Evolutionary conservation across 2,329 filamentous ascomycete genomes (phyloP).

Genomic region (Nothophaeocryptopus gaeumannii): DNA sequence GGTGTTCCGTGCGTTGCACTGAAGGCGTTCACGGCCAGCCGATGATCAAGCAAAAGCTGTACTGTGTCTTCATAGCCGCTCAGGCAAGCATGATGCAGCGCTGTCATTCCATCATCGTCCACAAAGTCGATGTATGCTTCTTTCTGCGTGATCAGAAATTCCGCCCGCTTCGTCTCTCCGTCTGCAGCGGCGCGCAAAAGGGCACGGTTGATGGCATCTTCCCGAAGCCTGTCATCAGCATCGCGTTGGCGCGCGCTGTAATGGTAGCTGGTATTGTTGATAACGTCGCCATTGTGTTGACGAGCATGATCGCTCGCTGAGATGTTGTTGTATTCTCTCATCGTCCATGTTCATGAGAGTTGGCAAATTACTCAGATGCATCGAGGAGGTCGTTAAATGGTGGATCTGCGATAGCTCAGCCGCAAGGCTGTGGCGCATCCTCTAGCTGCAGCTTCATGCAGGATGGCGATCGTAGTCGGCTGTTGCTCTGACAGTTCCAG

Average conservation of each 20-base stretch:
- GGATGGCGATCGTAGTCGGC: too few species aligned
- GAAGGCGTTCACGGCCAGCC: constrained; percentile 7
- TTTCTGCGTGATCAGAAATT: neutral
- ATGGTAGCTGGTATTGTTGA: constrained; percentile 2
- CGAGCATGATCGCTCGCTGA: neutral
- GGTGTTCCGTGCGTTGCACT: constrained; percentile 7
- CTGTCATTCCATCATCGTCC: constrained; percentile 5
- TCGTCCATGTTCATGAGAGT: too few species aligned
- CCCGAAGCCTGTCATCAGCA: neutral
- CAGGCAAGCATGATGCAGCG: constrained; percentile 11
- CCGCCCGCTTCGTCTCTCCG: constrained; percentile 7
- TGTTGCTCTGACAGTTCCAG: too few species aligned
- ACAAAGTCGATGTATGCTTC: neutral
- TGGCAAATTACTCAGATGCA: too few species aligned
- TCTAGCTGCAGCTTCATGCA: too few species aligned
- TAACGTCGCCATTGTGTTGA: constrained; percentile 6
- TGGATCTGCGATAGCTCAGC: too few species aligned
- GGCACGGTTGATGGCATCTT: neutral
- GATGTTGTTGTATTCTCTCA: neutral
- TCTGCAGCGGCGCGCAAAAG: constrained; percentile 7
- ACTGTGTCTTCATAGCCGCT: constrained; percentile 11
- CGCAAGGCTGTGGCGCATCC: too few species aligned
- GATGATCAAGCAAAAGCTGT: neutral
- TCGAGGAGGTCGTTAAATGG: too few species aligned
- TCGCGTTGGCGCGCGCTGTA: constrained; percentile 1